Evolutionary conservation across 257 asterid species (phyloP).

Genomic region (Nicotiana sylvestris): DNA sequence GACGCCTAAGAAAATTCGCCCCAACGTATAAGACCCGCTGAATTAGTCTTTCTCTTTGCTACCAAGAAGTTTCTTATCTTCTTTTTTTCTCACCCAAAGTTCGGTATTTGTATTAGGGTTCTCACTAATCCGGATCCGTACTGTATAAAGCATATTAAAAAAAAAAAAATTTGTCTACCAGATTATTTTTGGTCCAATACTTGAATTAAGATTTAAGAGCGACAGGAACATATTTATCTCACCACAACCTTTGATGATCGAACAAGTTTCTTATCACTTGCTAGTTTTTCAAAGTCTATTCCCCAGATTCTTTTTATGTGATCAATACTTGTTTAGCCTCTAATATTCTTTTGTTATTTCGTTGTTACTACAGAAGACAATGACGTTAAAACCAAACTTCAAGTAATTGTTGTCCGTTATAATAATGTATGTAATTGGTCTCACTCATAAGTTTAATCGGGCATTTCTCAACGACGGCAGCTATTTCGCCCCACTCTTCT

Average conservation of each 20-base stretch:
- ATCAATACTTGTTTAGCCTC: background rate
- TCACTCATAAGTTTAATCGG: too few species aligned
- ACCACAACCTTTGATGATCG: background rate
- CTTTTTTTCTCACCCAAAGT: background rate
- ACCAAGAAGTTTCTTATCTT: background rate
- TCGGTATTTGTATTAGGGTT: too few species aligned
- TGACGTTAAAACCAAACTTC: background rate
- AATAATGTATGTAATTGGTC: background rate
- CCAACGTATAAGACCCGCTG: background rate
- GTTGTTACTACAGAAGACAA: background rate
- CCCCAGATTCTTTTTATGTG: background rate
- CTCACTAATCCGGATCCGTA: too few species aligned
- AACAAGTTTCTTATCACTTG: background rate
- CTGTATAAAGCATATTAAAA: too few species aligned
- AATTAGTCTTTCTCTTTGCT: background rate
- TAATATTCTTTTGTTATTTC: background rate
- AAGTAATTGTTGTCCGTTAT: background rate
- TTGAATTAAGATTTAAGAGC: background rate
- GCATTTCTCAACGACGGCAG: background rate
- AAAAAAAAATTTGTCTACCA: too few species aligned
- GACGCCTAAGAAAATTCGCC: background rate
- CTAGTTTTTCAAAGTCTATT: background rate
- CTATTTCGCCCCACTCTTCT: background rate
- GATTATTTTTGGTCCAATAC: too few species aligned
- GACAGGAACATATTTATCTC: background rate